These are phyloP conservation scores for Tetraselmis striata DNA, from an alignment of 139 green algal genomes.

Conservation along the genomic window DNA sequence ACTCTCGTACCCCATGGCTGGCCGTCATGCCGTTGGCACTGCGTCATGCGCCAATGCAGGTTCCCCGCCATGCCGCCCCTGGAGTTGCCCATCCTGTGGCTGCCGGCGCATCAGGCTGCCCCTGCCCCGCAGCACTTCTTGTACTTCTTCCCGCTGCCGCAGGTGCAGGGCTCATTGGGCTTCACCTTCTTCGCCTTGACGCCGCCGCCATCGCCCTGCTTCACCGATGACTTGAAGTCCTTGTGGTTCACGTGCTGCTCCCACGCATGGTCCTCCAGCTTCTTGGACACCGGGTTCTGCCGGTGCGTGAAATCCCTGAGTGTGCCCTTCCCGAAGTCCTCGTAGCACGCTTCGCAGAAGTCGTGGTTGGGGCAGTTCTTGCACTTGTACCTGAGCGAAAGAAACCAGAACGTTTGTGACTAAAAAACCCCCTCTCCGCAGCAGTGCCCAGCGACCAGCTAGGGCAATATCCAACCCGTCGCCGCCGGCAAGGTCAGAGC, in stretches of 20 bases:
- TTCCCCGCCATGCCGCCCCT: too few species aligned
- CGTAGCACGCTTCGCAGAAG: background rate
- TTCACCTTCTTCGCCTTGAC: slow-evolving; percentile 7
- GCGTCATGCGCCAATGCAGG: too few species aligned
- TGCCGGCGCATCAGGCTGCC: too few species aligned
- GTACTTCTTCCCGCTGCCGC: background rate
- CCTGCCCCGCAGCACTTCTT: background rate
- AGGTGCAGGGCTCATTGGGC: slow-evolving; percentile 1
- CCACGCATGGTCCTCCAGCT: slow-evolving; percentile 1
- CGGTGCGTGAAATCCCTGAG: background rate
- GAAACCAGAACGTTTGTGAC: background rate
- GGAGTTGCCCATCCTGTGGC: too few species aligned
- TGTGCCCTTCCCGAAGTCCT: background rate
- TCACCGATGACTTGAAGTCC: slow-evolving; percentile 1
- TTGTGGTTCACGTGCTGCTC: slow-evolving; percentile 1
- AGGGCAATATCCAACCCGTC: too few species aligned
- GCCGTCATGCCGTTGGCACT: too few species aligned
- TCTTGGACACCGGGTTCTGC: slow-evolving; percentile 3
- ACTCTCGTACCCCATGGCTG: too few species aligned
- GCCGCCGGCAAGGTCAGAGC: too few species aligned
- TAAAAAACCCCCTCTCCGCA: background rate
- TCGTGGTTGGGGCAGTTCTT: slow-evolving; percentile 7
- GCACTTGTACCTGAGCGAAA: background rate
- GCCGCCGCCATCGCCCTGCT: background rate
- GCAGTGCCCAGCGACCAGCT: too few species aligned